Base-by-base conservation (phyloP, 2,329 filamentous ascomycete species). In the Phoma sp. region DNA sequence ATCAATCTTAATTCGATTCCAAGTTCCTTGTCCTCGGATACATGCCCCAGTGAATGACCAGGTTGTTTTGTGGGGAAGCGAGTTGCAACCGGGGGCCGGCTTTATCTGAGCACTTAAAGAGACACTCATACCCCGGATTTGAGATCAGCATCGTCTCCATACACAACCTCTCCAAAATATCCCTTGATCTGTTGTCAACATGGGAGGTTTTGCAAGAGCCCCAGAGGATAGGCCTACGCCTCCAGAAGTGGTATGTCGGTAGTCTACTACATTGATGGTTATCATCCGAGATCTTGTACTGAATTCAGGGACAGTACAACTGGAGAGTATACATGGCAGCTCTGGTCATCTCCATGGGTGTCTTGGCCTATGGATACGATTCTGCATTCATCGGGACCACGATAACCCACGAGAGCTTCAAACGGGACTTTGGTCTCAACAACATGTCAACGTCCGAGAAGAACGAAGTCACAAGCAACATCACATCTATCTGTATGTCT, bases 341-440 rank as follows among this genome's bases (percentile, higher is more conserved):
- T 10, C 75, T 77, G 7, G 78, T 85, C 40, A 83, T 83, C 43
- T 84, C 81, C 12, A 84, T 80, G 70, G 82, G 82, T 51, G 80
- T 82, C 54, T 84, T 82, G 65, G 85, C 84, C 78, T 84, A 84
- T 59, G 81, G 82, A 13, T 84, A 84, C 58, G 89, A 92, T 72
- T 88, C 85, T 50, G 87, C 90, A 60, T 93, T 93, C 75, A 92
- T 93, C 63, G 90, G 70, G 7, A 90, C 88, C 0, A 93, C 90
- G 1, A 78, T 93, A 35, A 85, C 88, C 2, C 80, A 93, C 25
- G 80, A 83, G 0, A 89, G 89, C 0, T 93, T 93, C 76, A 80
- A 79, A 37, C 67, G 79, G 1, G 90, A 93, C 70, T 94, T 94
- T 72, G 65, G 78, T 15, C 88, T 92, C 64, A 77, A 72, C 2